phyloP scores from a whole-genome alignment of 2,329 filamentous ascomycete genomes.

The Bipolaris oryzae region DNA sequence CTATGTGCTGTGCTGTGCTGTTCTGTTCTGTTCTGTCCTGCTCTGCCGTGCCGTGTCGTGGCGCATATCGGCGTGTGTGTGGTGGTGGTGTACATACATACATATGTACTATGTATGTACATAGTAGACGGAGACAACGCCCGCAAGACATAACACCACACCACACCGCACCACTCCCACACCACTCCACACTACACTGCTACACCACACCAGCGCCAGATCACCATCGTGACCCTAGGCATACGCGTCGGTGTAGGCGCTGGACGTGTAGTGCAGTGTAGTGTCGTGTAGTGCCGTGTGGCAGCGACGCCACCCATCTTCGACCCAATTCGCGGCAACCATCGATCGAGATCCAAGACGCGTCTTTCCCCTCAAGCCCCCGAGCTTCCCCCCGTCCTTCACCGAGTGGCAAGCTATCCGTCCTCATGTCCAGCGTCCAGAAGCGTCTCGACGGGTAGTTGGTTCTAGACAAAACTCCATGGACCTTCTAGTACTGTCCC shows the following conservation, averaged over 20 bases:
- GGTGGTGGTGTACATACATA: background rate
- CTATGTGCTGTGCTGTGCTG: too few relatives aligned
- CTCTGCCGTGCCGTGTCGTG: background rate
- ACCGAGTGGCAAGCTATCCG: background rate
- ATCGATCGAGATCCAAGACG: conserved; percentile 17
- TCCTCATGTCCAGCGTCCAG: background rate
- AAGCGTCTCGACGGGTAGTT: background rate
- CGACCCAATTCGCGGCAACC: background rate
- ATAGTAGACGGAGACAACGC: conserved; percentile 4
- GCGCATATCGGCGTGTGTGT: background rate
- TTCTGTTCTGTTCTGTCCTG: background rate
- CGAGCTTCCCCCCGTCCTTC: conserved; percentile 7
- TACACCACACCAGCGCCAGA: background rate
- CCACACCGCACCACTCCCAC: conserved; percentile 7
- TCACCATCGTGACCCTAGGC: background rate
- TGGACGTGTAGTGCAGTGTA: too few relatives aligned
- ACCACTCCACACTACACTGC: too few relatives aligned
- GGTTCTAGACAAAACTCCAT: background rate
- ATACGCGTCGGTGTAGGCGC: too few relatives aligned
- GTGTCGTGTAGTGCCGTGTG: too few relatives aligned
- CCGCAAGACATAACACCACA: conserved; percentile 13
- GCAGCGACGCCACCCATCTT: background rate
- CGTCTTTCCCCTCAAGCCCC: conserved; percentile 7
- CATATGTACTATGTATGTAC: background rate
- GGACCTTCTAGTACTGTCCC: background rate